A percentile compares a stretch with the other conserved stretches of the same genome.
Evolutionary conservation across 306 rosid species (phyloP).

Genomic region (Prosopis cineraria): DNA sequence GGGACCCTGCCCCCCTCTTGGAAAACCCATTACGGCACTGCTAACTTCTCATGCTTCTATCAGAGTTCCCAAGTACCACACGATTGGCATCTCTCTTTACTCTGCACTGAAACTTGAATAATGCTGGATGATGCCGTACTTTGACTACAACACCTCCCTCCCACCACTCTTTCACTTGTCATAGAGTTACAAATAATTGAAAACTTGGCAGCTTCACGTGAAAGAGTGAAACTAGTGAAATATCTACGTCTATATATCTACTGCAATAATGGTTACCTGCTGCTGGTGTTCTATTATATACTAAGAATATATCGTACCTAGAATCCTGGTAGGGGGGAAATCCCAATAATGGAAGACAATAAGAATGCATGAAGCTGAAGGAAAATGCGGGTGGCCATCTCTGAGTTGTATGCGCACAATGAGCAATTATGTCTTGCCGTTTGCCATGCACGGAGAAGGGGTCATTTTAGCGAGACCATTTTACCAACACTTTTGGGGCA

Average conservation of each 20-base stretch:
- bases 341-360: conserved; percentile 1
- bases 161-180: not conserved
- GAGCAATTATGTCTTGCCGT: not conserved
- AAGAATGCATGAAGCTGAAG: not conserved
- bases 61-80: conserved; percentile 38
- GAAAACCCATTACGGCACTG: conserved; percentile 49
- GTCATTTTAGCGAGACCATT: not conserved
- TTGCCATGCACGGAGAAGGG: not conserved
- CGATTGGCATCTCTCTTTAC: conserved; percentile 54
- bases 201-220: not conserved
- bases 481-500: not conserved
- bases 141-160: not conserved
- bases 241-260: too few species aligned
- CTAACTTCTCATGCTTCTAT: conserved; percentile 14
- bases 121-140: conserved; percentile 16
- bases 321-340: not conserved
- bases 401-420: not conserved
- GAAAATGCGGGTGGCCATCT: not conserved
- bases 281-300: not conserved
- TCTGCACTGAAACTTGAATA: conserved; percentile 30
- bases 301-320: not conserved
- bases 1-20: conserved; percentile 30
- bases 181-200: not conserved
- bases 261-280: not conserved
- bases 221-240: not conserved